Base-by-base conservation (phyloP, 176 grass and related monocot genomes). In the Avena sativa region DNA sequence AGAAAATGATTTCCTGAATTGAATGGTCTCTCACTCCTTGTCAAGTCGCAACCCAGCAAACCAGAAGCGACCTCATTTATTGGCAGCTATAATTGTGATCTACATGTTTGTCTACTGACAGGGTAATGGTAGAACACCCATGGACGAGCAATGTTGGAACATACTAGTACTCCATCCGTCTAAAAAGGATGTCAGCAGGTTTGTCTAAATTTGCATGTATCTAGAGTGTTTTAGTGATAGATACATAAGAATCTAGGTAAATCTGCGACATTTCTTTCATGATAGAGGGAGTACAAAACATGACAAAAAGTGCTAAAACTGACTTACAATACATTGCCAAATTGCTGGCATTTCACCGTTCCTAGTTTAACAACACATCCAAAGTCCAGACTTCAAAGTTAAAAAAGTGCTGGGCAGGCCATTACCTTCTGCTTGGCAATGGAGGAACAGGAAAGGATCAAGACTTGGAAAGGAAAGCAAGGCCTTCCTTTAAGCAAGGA, bases 1-100 rank as follows among this genome's bases (percentile, higher is more conserved):
- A 64, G 50, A 69, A 85, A 91, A 91, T 88, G 82, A 91, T 88
- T 82, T 85, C 86, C 20, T 1, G 61, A 78, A 91, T 86, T 91
- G 82, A 91, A 88, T 91, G 79, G 86, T 85, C 71, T 71, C 70
- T 81, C 61, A 60, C 53, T 70, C 62, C 76, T 19, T 88, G 77
- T 85, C 82, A 85, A 85, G 82, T n/a, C 32, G 81, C 71, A 60
- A 65, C 74, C 77, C 71, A 88, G 71, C 71, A 91, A 81, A 91
- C 86, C 60, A 85, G 70, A 71, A 71, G 82, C 44, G 2, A 82
- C 77, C 86, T 65, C 82, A 91, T 91, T 91, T 91, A 85, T 88
- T 85, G 78, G 21, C n/a, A 61, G 78, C 71, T 62, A 77, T 82
- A 71, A 57, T 20, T 85, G 82, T 88, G 78, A 88, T 91, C 62